Conservation (phyloP, 768 basidiomycete genomes). For the Tephrocybe sp. region DNA sequence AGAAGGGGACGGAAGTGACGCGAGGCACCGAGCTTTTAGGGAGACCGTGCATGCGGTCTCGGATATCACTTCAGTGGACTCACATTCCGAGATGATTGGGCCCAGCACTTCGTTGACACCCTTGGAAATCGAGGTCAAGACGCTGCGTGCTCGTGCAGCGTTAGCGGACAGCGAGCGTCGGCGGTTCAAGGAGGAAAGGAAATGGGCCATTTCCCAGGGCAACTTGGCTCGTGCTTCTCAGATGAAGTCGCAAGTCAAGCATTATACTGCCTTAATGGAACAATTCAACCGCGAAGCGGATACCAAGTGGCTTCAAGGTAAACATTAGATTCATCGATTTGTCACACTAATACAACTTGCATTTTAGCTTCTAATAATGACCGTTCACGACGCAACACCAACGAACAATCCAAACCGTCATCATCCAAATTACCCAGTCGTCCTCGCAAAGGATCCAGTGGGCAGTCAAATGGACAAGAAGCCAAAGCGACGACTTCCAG, state of each 20-base stretch:
- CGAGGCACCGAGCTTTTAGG: conserved; percentile 22
- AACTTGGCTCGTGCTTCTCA: conserved; percentile 73
- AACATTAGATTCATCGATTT: conserved; percentile 11
- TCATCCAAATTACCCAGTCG: conserved; percentile 20
- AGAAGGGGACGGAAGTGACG: conserved; percentile 36
- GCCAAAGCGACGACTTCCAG: neutral
- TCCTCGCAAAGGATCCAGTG: conserved; percentile 16
- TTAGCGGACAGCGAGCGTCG: conserved; percentile 82
- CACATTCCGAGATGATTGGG: conserved; percentile 64
- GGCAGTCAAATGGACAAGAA: conserved; percentile 13
- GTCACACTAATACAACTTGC: neutral
- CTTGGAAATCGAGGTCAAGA: conserved; percentile 72
- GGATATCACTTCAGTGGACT: conserved; percentile 71
- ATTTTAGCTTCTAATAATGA: conserved; percentile 15
- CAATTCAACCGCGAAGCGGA: conserved; percentile 82
- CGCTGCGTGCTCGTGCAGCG: conserved; percentile 73
- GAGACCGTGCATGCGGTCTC: conserved; percentile 35
- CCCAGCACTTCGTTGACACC: conserved; percentile 59
- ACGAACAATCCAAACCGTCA: conserved; percentile 23
- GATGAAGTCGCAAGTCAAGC: conserved; percentile 83
- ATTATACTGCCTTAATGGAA: conserved; percentile 77
- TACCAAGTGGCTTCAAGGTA: conserved; percentile 64
- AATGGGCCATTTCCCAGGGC: conserved; percentile 83
- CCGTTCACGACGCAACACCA: conserved; percentile 19
- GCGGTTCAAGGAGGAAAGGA: conserved; percentile 81